Percentiles rank a stretch among this genome's conserved stretches.
These are phyloP conservation scores for California macrophylla DNA, from an alignment of 441 rosid genomes.

Conservation along the genomic window DNA sequence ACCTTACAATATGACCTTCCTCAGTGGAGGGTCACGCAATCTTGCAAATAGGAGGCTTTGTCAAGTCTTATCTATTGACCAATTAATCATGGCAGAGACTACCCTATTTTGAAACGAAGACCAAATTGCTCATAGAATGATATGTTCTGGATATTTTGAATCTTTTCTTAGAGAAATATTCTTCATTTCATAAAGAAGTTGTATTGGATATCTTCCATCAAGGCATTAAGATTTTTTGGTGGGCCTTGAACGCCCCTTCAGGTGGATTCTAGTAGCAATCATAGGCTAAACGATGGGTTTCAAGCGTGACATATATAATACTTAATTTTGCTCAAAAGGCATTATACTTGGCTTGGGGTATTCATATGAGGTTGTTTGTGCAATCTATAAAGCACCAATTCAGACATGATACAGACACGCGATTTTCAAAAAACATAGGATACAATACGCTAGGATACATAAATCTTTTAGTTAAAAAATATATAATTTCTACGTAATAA, in stretches of 20 bases:
- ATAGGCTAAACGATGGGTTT: background rate
- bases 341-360: background rate
- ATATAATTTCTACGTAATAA: too few species aligned
- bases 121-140: background rate
- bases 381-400: background rate
- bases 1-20: background rate
- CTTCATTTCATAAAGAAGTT: background rate
- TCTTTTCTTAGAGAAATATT: background rate
- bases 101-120: background rate
- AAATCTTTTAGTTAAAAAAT: too few species aligned
- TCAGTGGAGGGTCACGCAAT: background rate
- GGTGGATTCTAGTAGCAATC: background rate
- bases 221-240: background rate
- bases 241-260: background rate
- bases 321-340: background rate
- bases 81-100: background rate
- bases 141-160: background rate
- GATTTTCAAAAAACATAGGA: too few species aligned
- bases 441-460: too few species aligned
- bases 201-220: background rate
- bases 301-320: background rate
- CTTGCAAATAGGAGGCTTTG: background rate
- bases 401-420: too few species aligned
- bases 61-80: background rate
- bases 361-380: background rate